phyloP scores from a whole-genome alignment of 768 basidiomycete species.

The Mycena indigotica region DNA sequence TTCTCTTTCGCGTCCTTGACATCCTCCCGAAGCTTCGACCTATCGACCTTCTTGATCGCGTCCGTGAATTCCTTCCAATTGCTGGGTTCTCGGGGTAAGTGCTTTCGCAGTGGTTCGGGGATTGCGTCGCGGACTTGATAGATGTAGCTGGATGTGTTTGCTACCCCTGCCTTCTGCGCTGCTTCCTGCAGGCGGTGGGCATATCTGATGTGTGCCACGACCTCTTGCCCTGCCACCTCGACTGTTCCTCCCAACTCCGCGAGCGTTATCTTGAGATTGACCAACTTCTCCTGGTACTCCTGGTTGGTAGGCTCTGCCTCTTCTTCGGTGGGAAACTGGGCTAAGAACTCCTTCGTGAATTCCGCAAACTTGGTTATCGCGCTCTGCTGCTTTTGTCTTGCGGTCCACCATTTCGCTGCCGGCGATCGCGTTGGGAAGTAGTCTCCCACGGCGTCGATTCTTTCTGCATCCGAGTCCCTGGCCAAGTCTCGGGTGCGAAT shows the following conservation, averaged over 20 bases:
- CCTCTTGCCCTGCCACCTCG: conserved; percentile 10
- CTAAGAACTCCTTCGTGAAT: neutral
- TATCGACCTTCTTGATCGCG: conserved; percentile 7
- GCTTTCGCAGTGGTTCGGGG: conserved; percentile 8
- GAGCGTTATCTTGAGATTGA: conserved; percentile 12
- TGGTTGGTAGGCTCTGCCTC: conserved; percentile 6
- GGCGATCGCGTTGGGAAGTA: conserved; percentile 10
- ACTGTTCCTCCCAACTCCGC: conserved; percentile 15
- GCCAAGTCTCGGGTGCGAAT: conserved; percentile 12
- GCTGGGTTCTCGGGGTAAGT: neutral
- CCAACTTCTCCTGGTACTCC: conserved; percentile 21
- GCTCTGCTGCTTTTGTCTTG: neutral
- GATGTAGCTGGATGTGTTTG: neutral
- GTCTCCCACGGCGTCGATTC: conserved; percentile 3
- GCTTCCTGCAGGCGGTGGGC: conserved; percentile 8
- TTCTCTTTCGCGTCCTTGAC: neutral
- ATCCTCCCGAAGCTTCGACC: conserved; percentile 1
- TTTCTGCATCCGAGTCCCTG: neutral
- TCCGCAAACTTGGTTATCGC: neutral
- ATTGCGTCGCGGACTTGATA: conserved; percentile 13
- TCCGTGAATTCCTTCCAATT: conserved; percentile 1
- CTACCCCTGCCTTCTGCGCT: conserved; percentile 4
- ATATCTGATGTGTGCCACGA: conserved; percentile 13
- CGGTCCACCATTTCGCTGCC: conserved; percentile 10
- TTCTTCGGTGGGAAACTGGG: conserved; percentile 1